Evolutionary conservation across 1,139 yeast genomes (phyloP).

Genomic region (Yamadazyma spencermartinsiae): DNA sequence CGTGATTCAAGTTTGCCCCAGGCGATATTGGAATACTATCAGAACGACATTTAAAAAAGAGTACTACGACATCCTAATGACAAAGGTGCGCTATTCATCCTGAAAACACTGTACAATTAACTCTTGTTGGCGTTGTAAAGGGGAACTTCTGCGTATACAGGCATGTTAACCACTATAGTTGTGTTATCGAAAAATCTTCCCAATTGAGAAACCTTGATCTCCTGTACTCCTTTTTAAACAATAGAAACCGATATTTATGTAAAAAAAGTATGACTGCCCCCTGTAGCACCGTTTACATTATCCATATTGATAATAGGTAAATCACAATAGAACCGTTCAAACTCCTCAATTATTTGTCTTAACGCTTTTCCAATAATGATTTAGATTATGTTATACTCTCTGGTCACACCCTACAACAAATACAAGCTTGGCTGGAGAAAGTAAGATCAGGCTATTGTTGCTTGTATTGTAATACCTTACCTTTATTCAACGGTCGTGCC

Average conservation of each 20-base stretch:
- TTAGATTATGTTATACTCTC: no score
- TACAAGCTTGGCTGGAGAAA: no score
- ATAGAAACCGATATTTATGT: background rate
- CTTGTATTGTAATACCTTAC: no score
- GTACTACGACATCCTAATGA: no score
- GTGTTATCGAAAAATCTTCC: background rate
- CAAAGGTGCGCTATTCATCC: constrained; percentile 3
- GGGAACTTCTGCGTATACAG: constrained; percentile 1
- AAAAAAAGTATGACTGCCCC: background rate
- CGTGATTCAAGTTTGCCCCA: no score
- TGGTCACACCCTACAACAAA: no score
- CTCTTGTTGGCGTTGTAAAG: background rate
- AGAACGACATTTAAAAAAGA: no score
- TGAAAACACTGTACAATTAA: background rate
- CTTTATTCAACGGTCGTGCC: no score
- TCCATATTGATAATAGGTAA: background rate
- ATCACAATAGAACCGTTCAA: no score
- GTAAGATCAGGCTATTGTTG: no score
- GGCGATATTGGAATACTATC: no score
- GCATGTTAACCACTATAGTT: background rate
- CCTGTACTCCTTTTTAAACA: background rate
- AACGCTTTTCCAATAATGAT: background rate
- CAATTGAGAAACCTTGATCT: background rate
- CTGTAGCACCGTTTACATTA: background rate
- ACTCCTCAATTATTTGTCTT: no score